Conservation (phyloP, 2,329 filamentous ascomycete genomes). For the Neospermospora avenae region DNA sequence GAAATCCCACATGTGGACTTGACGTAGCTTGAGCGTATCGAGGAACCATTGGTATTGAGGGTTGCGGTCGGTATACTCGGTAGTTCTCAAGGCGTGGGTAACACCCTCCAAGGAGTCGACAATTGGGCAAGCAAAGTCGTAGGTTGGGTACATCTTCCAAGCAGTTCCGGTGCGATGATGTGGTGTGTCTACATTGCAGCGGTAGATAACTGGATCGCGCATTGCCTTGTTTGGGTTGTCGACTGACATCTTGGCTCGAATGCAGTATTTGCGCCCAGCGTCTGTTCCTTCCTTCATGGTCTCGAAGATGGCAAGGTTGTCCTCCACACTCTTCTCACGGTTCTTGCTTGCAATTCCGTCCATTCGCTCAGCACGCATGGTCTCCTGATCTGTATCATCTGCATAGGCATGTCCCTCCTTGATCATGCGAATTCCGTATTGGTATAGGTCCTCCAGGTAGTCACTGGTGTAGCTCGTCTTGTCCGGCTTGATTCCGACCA, state of each 20-base stretch:
- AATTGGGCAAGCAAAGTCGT: conserved; percentile 82
- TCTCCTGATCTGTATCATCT: conserved; percentile 88
- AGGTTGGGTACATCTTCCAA: conserved; percentile 86
- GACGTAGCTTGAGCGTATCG: conserved; percentile 67
- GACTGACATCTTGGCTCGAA: conserved; percentile 88
- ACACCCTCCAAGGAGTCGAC: conserved; percentile 79
- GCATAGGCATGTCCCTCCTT: conserved; percentile 86
- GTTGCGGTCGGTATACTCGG: conserved; percentile 85
- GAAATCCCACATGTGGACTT: conserved; percentile 84
- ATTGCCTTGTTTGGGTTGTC: conserved; percentile 94
- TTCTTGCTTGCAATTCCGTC: conserved; percentile 78
- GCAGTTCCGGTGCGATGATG: conserved; percentile 76
- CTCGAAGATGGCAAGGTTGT: conserved; percentile 81
- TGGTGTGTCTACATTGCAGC: conserved; percentile 87
- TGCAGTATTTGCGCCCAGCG: conserved; percentile 81
- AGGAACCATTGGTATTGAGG: conserved; percentile 86
- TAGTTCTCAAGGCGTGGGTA: conserved; percentile 78
- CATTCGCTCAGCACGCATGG: conserved; percentile 81
- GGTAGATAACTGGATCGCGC: conserved; percentile 95
- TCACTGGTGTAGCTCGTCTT: conserved; percentile 86
- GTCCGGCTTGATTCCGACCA: conserved; percentile 91
- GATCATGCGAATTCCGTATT: conserved; percentile 80
- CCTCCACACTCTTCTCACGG: conserved; percentile 74
- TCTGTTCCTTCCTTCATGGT: conserved; percentile 88
- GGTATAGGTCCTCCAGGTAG: conserved; percentile 90